Conservation (phyloP, 345 rosid species). For the Stellera chamaejasme region DNA sequence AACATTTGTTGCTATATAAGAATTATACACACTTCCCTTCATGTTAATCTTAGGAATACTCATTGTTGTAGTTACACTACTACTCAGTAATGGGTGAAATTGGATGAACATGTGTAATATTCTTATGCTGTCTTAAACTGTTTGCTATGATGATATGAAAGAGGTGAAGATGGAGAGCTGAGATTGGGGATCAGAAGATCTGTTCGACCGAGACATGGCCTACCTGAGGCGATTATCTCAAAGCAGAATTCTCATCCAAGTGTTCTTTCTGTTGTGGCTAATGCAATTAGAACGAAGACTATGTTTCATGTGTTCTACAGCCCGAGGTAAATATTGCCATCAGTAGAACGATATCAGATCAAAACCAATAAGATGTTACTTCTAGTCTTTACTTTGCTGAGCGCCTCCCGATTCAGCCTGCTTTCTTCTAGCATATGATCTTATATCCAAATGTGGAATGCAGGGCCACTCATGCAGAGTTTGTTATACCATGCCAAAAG, state of each 20-base stretch:
- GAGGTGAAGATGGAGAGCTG: constrained; percentile 77
- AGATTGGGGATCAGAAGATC: constrained; percentile 81
- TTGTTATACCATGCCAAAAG: constrained; percentile 69
- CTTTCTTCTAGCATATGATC: neutral
- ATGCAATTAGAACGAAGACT: constrained; percentile 59
- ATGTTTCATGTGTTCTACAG: constrained; percentile 68
- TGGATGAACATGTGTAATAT: neutral
- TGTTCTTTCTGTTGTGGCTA: constrained; percentile 54
- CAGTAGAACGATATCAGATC: no score
- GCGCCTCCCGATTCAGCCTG: no score
- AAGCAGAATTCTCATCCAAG: constrained; percentile 43
- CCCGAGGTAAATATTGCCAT: constrained; percentile 52
- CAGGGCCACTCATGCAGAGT: constrained; percentile 81
- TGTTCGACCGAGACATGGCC: constrained; percentile 60
- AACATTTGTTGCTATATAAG: neutral
- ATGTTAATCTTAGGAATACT: no score
- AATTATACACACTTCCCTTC: no score
- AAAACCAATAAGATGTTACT: no score
- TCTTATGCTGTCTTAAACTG: neutral
- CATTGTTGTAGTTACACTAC: no score
- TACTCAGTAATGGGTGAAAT: no score
- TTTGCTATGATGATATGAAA: constrained; percentile 10
- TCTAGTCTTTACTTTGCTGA: no score
- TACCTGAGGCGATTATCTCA: constrained; percentile 55
- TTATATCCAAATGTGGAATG: constrained; percentile 19